Conservation (phyloP, 2,329 filamentous ascomycete genomes). For the Aureobasidium subglaciale region DNA sequence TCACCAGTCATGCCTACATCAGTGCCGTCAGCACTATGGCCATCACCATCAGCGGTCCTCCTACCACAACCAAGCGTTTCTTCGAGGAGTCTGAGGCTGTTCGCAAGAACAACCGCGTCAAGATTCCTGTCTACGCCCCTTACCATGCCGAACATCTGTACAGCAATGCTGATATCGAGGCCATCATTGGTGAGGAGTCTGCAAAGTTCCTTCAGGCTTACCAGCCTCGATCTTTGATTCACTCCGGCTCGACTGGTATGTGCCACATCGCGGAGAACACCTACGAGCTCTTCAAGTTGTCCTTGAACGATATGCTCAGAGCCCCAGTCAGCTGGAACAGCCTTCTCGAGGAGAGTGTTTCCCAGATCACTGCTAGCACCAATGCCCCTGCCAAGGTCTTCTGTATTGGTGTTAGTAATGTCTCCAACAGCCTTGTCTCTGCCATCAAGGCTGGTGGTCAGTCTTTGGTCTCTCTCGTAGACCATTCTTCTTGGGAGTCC, state of each 20-base stretch:
- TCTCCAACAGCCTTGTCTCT: conserved; percentile 49
- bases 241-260: conserved; percentile 42
- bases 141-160: conserved; percentile 54
- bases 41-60: conserved; percentile 53
- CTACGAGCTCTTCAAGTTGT: conserved; percentile 38
- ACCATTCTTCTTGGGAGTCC: conserved; percentile 40
- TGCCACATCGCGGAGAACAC: conserved; percentile 40
- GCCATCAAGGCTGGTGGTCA: conserved; percentile 46
- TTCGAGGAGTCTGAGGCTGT: conserved; percentile 44
- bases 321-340: conserved; percentile 44
- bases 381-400: conserved; percentile 38
- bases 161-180: conserved; percentile 42
- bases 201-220: conserved; percentile 35
- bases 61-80: conserved; percentile 45
- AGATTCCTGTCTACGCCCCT: conserved; percentile 51
- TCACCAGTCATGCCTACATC: conserved; percentile 49
- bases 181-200: conserved; percentile 40
- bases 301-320: conserved; percentile 40
- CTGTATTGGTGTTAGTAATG: conserved; percentile 46
- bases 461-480: conserved; percentile 35
- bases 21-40: conserved; percentile 54
- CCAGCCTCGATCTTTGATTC: conserved; percentile 37
- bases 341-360: conserved; percentile 41
- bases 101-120: conserved; percentile 43
- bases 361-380: conserved; percentile 37